These are phyloP conservation scores for Trametes polyzona DNA, from an alignment of 1,284 basidiomycete species.

Conservation along the genomic window DNA sequence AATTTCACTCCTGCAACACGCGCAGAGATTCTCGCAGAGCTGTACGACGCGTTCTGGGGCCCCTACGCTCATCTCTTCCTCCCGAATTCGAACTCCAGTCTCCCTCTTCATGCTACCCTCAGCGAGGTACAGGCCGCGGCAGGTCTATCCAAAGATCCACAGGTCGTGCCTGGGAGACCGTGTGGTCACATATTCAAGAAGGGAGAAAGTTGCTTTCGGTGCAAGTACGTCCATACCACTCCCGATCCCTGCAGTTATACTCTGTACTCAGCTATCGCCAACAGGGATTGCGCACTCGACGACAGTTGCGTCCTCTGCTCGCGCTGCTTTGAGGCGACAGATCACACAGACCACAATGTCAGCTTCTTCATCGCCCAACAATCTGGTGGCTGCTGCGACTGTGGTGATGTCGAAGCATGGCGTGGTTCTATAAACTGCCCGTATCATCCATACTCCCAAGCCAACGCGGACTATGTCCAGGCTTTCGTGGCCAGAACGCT, in stretches of 20 bases:
- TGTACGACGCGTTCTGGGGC: conserved; percentile 83
- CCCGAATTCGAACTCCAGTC: conserved; percentile 59
- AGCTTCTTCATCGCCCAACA: conserved; percentile 91
- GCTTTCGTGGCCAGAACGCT: conserved; percentile 33
- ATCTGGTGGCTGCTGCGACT: conserved; percentile 91
- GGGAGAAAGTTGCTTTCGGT: conserved; percentile 86
- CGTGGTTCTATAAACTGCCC: conserved; percentile 67
- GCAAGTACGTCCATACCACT: conserved; percentile 70
- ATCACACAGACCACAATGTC: conserved; percentile 86
- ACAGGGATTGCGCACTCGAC: conserved; percentile 83
- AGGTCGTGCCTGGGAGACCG: conserved; percentile 62
- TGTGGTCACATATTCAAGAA: conserved; percentile 83
- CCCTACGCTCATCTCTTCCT: conserved; percentile 70
- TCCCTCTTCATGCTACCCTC: conserved; percentile 63
- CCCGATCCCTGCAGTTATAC: neutral
- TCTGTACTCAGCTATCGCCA: neutral
- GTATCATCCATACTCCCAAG: conserved; percentile 55
- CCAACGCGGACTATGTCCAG: conserved; percentile 31
- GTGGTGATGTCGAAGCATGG: conserved; percentile 91
- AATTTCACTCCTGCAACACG: conserved; percentile 71
- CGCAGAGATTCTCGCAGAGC: conserved; percentile 75
- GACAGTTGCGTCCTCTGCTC: conserved; percentile 89
- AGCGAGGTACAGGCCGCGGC: conserved; percentile 67
- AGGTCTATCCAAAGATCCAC: conserved; percentile 60
- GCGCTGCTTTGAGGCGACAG: conserved; percentile 83